Base-by-base conservation (phyloP, 1,139 yeast genomes). In the Kluyveromyces sp. region DNA sequence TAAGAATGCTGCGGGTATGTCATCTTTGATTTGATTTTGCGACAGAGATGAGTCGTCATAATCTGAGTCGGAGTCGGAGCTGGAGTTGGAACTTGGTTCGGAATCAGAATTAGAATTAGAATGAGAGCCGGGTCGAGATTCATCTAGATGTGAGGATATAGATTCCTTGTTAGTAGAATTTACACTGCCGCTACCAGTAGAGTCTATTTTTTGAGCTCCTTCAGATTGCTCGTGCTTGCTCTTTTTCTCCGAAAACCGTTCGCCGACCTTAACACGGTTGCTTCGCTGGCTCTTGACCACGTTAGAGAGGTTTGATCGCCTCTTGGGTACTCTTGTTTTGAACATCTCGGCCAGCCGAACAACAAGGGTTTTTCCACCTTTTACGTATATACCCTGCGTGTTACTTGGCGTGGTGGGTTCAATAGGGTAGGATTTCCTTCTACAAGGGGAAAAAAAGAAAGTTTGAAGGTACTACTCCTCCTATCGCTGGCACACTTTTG, bases 1-100 rank as follows among this genome's bases (percentile, higher is more conserved):
- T 55, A 79, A 58, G 40, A 82, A 68, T 52, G 76, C 78, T 4
- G 76, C 72, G 0, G 83, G 83, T n/a, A 75, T 58, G 25, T 54
- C 51, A 21, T 47, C 53, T 38, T 45, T 27, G 6, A 26, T 26
- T 33, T 31, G 41, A 4, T 29, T 7, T 34, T 41, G 39, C 10
- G 43, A 32, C 3, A 25, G 25, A 8, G 30, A 21, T 21, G 40
- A 35, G 6, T 41, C 39, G n/a, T 34, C 35, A 28, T 41, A 34
- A n/a, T 29, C 27, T 6, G 31, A 8, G 6, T 37, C 39, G 27
- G 31, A 26, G 3, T 37, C 27, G 21, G 31, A 37, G 31, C 39
- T 27, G 15, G 27, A 28, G 30, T 3, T 26, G 4, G 26, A n/a
- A 21, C n/a, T 21, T 4, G 10, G 15, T 15, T 15, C 21, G 21